phyloP scores from a whole-genome alignment of 225 moss, liverwort and hornwort genomes.

The Bryum argenteum region DNA sequence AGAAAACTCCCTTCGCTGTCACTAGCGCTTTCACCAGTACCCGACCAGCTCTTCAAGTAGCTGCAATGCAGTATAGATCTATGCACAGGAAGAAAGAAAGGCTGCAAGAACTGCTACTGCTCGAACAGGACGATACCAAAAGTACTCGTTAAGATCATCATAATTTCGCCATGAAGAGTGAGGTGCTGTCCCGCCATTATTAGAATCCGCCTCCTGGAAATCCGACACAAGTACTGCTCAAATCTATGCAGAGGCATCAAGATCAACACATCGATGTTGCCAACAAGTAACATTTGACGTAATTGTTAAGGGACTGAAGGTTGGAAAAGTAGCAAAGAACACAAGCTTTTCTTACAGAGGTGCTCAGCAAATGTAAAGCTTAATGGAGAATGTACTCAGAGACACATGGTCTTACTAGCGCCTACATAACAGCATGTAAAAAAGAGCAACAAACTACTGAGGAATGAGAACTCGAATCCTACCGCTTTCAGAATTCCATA shows the following conservation, averaged over 20 bases:
- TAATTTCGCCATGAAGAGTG: slow-evolving; percentile 96
- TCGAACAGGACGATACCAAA: slow-evolving; percentile 53
- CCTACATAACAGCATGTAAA: neutral
- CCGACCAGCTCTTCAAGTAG: neutral
- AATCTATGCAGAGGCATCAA: slow-evolving; percentile 23
- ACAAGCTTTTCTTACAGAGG: neutral
- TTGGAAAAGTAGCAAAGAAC: slow-evolving; percentile 21
- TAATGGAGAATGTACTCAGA: no score
- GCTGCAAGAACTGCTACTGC: slow-evolving; percentile 15
- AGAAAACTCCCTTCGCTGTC: neutral
- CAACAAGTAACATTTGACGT: slow-evolving; percentile 4
- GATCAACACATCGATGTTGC: slow-evolving; percentile 22
- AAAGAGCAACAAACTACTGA: neutral
- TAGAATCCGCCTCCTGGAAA: slow-evolving; percentile 72
- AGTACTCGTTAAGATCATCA: slow-evolving; percentile 94
- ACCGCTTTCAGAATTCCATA: slow-evolving; percentile 75
- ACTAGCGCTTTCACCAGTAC: neutral
- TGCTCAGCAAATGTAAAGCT: neutral
- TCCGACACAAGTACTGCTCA: slow-evolving; percentile 30
- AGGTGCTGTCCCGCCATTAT: slow-evolving; percentile 71
- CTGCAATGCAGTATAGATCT: neutral
- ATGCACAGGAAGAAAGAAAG: slow-evolving; percentile 11
- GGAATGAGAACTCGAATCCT: slow-evolving; percentile 26
- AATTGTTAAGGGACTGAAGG: neutral
- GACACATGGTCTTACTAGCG: neutral